Conservation (phyloP, 129 eudicot species). For the Silybum marianum region DNA sequence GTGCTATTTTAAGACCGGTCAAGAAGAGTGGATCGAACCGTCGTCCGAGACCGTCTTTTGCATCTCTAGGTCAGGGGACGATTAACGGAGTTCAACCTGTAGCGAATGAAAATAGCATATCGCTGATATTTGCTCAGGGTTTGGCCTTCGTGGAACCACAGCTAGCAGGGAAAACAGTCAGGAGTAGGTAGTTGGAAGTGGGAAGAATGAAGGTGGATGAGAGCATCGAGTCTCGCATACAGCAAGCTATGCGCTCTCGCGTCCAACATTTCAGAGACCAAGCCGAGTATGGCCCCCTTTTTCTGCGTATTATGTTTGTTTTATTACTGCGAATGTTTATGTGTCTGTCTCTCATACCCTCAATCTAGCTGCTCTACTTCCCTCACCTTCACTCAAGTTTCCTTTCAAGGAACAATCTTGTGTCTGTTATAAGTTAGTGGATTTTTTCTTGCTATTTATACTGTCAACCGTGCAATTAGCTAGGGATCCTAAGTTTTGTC, state of each 20-base stretch:
- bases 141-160: not conserved
- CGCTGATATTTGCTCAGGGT: not conserved
- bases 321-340: not conserved
- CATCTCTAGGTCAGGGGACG: slow-evolving; percentile 1
- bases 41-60: not conserved
- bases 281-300: slow-evolving; percentile 48
- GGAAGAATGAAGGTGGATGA: slow-evolving; percentile 38
- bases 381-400: not conserved
- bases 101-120: no score
- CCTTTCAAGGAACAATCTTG: not conserved
- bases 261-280: slow-evolving; percentile 60
- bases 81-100: not conserved
- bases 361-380: not conserved
- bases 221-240: slow-evolving; percentile 43
- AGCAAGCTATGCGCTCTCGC: slow-evolving; percentile 55
- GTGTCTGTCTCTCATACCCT: no score
- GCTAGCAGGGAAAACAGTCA: slow-evolving; percentile 1
- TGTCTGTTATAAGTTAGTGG: not conserved
- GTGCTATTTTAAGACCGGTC: not conserved
- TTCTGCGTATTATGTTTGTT: not conserved
- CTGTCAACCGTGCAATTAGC: not conserved
- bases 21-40: not conserved
- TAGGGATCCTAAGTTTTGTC: not conserved
- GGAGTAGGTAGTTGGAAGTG: not conserved
- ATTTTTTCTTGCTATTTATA: not conserved